Base-by-base conservation (phyloP, 257 asterid genomes). In the Asclepias syriaca region DNA sequence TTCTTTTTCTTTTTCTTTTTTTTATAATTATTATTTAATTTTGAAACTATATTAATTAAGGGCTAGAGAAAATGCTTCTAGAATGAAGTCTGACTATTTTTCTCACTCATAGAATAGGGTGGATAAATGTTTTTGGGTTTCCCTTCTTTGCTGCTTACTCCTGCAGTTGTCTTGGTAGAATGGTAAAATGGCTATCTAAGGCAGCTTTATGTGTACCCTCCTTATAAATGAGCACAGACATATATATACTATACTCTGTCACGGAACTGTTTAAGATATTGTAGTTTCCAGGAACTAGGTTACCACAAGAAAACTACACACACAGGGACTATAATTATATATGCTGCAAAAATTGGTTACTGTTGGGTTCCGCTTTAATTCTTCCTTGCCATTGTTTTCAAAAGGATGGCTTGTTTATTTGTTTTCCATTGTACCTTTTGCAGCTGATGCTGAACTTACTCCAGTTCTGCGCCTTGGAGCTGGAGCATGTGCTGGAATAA, bases 401-500 rank as follows among this genome's bases (percentile, higher is more conserved):
- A 40, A 59, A 46, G 40, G 68, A 46, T 24, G 16, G 45, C 2
- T 49, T 18, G 9, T 32, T 45, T 39, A 59, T 72, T 58, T 72
- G 29, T 12, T 58, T n/a, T 71, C n/a, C 0, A 2, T 19, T 49
- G 8, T 71, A 22, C 43, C 72, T 74, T 65, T 69, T 66, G 69
- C 86, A 92, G 96, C 84, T 84, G 92, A 92, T 61, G 97, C 96
- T 77, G 83, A 85, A 79, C 89, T 89, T 74, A 89, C 91, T 81
- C 97, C 97, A 79, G 59, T 90, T 72, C 69, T 92, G n/a, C 97
- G 98, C 68, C 86, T 93, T 78, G 98, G 89, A 68, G 98, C 98
- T 68, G 98, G 98, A 77, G 98, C 98, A 69, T 88, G 96, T 86
- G 98, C 98, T 80, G 98, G 98, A 76, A 93, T 93, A 79, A 86